phyloP scores from a whole-genome alignment of 306 rosid genomes.

The Canavalia gladiata region DNA sequence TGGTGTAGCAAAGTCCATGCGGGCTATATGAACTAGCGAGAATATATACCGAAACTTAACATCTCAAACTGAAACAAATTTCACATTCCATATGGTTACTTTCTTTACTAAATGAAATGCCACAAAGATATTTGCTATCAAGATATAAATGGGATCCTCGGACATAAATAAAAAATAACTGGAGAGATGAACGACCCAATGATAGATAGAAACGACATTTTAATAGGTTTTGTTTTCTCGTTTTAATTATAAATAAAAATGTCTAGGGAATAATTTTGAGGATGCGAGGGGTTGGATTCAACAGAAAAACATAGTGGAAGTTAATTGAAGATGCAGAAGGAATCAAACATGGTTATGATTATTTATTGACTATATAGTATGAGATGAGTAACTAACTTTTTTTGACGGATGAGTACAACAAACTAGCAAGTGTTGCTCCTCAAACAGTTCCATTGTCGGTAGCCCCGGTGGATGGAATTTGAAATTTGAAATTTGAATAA shows the following conservation, averaged over 20 bases:
- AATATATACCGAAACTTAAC: background rate
- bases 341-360: conserved; percentile 36
- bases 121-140: background rate
- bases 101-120: background rate
- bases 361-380: conserved; percentile 3
- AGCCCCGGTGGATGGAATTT: background rate
- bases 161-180: too few relatives aligned
- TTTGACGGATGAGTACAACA: background rate
- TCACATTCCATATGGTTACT: background rate
- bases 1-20: background rate
- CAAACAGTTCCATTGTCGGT: conserved; percentile 7
- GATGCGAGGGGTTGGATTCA: background rate
- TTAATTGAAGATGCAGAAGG: background rate
- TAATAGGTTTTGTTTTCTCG: background rate
- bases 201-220: background rate
- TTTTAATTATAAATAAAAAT: background rate
- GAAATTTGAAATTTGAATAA: background rate
- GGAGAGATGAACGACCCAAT: background rate
- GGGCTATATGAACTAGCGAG: background rate
- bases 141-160: background rate
- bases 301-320: conserved; percentile 25
- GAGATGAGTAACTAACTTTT: background rate
- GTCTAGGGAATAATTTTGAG: background rate
- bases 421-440: background rate
- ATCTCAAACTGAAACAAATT: background rate